Base-by-base conservation (phyloP, 441 rosid genomes). In the Populus hybrid region DNA sequence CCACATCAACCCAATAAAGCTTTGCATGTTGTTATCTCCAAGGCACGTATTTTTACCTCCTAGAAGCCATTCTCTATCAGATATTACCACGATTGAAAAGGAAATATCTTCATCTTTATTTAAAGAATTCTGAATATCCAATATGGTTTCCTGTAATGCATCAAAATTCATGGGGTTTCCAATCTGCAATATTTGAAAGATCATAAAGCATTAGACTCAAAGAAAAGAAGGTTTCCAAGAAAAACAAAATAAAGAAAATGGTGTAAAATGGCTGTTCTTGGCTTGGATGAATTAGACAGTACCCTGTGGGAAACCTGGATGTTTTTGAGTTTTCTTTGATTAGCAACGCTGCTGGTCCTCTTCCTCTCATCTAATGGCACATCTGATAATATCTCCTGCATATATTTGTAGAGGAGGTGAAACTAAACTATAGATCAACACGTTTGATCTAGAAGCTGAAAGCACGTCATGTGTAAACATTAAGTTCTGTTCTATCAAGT, bases 101-200 rank as follows among this genome's bases (percentile, higher is more conserved):
- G 99, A 94, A 80, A 91, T 72, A 76, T 86, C 83, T 78, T 91
- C 81, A 6, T 84, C 80, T 80, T 86, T 86, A 84, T 76, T 91
- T 69, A 83, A 28, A 38, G 90, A 89, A 77, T 83, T 86, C 70
- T 88, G 85, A 82, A 93, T 87, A 75, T 86, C 82, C 72, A 79
- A 67, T 84, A 93, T 85, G 6, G 93, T 86, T 73, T 90, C 96
- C 84, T 91, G 86, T 61, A 96, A 80, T 16, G 93, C 88, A 64
- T 94, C 94, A 79, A 90, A 89, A 79, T 94, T 79, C 94, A 96
- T 81, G 64, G 98, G 97, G 86, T 92, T 96, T 79, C 99, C 98
- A 80, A 93, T 77, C 99, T 96, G 86, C 82, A 78, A 26, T 63
- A 80, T 71, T 77, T 36, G 21, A 67, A 75, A 77, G 59, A 78